These are phyloP conservation scores for Penicillium thymicola DNA, from an alignment of 2,329 filamentous ascomycete species.

Conservation along the genomic window DNA sequence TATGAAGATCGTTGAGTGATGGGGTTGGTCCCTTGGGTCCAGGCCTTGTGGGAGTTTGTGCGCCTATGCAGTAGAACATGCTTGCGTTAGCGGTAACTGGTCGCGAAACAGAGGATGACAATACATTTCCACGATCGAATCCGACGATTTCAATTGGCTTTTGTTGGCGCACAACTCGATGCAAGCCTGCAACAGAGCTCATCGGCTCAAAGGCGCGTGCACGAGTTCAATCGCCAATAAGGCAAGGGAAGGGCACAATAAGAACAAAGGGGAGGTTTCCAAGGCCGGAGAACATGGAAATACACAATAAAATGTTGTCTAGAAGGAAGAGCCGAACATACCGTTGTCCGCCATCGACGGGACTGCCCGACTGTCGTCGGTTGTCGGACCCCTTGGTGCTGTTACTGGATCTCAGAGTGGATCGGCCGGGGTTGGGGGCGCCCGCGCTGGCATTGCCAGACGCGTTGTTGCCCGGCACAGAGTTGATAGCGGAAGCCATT, in stretches of 20 bases:
- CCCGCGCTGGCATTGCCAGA: slow-evolving; percentile 39
- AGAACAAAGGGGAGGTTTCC: background rate
- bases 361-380: slow-evolving; percentile 56
- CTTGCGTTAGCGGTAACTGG: slow-evolving; percentile 20
- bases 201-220: slow-evolving; percentile 15
- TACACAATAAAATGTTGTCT: background rate
- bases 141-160: slow-evolving; percentile 19
- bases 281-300: background rate
- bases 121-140: slow-evolving; percentile 2
- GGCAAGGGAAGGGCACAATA: background rate
- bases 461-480: slow-evolving; percentile 36
- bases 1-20: slow-evolving; percentile 55
- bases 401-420: slow-evolving; percentile 51
- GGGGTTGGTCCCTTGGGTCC: slow-evolving; percentile 60
- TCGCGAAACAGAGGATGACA: slow-evolving; percentile 1
- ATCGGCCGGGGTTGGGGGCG: slow-evolving; percentile 39
- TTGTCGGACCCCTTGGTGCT: slow-evolving; percentile 51
- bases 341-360: slow-evolving; percentile 54
- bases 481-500: slow-evolving; percentile 44
- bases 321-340: slow-evolving; percentile 38
- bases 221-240: slow-evolving; percentile 3
- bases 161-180: slow-evolving; percentile 13
- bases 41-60: slow-evolving; percentile 58
- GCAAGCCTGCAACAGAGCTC: slow-evolving; percentile 10
- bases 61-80: slow-evolving; percentile 36